Base-by-base conservation (phyloP, 1,284 basidiomycete genomes). In the Sphaerobolus stellatus region DNA sequence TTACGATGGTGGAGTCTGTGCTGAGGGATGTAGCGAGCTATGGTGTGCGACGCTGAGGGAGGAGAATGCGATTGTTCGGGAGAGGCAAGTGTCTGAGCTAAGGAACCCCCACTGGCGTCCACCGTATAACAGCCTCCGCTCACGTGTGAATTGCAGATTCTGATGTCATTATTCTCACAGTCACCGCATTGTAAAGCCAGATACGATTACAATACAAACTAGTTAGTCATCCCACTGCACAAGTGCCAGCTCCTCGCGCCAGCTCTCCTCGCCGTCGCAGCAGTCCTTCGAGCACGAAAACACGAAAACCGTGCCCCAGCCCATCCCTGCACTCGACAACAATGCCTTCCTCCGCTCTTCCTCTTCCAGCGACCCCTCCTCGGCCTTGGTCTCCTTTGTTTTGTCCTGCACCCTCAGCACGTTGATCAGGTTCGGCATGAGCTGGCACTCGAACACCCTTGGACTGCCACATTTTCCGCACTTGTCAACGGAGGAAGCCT, bases 341-440 rank as follows among this genome's bases (percentile, higher is more conserved):
- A 90, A 72, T 24, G 75, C 76, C 54, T 78, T 77, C 53, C 80
- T 56, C 24, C 58, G 57, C 52, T 84, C 81, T 62, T 82, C 82
- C 40, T 88, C 83, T 6, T 78, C 77, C 62, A 77, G 56, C 56
- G 72, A 74, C 50, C 69, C 69, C 48, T 58, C 57, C 24, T 63
- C 60, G 34, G 61, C 59, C 36, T 62, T 59, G 29, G 64, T 61
- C 29, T 64, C 63, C 34, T 62, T 9, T 55, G 52, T 50, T 25
- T 29, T 28, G 40, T 14, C 53, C 40, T 49, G 47, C 44, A 62
- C 54, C 44, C 76, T 74, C 29, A 91, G 74, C 6, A 89, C 71
- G 56, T 88, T 90, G 68, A 92, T 90, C 44, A 93, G 71, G 66
- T 92, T 91, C 1, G 90, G 90, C 90, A 92, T 92, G 36, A 93